Base-by-base conservation (phyloP, 2,329 filamentous ascomycete species). In the Penicillium capsulatum region DNA sequence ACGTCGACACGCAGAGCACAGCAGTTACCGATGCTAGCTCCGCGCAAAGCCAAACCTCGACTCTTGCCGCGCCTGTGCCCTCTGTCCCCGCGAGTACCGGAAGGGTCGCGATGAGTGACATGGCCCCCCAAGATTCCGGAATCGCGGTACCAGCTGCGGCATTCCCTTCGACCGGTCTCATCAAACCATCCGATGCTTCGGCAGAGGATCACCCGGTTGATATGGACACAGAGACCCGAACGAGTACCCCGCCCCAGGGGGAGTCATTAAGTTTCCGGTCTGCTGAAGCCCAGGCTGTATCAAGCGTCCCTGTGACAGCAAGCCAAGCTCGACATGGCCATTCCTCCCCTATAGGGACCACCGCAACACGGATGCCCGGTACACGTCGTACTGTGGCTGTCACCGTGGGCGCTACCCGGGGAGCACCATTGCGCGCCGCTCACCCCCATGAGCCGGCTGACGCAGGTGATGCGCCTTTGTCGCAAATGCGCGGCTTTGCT, bases 211-310 rank as follows among this genome's bases (percentile, higher is more conserved):
- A 4, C 9, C 31, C 36, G 11, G 31, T 11, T 14, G n/a, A 17
- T 20, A 16, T n/a, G 13, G 29, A 15, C 16, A 24, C 36, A 38
- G 20, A 17, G 28, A 27, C 29, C 31, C 29, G 28, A 26, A 32
- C 7, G 10, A 19, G 19, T 26, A 19, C 13, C 26, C 26, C 26
- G 6, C 4, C 6, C 13, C 6, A n/a, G 11, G 10, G 10, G 13
- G 26, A 28, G 26, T 26, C n/a, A 7, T 3, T 13, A 8, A 30
- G 9, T 31, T 17, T 13, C 13, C 26, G 22, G 17, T 26, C 20
- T n/a, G 29, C 36, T 32, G 29, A 32, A 38, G 11, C 29, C 14
- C 19, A 16, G 20, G 9, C 13, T 28, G 10, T 11, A 28, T 5
- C 26, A n/a, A 28, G 26, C 26, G 19, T 9, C 19, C 19, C 19